A percentile compares a stretch with the other conserved stretches of the same genome.
Evolutionary conservation across 306 rosid genomes (phyloP).

Genomic region (Inga laurina): DNA sequence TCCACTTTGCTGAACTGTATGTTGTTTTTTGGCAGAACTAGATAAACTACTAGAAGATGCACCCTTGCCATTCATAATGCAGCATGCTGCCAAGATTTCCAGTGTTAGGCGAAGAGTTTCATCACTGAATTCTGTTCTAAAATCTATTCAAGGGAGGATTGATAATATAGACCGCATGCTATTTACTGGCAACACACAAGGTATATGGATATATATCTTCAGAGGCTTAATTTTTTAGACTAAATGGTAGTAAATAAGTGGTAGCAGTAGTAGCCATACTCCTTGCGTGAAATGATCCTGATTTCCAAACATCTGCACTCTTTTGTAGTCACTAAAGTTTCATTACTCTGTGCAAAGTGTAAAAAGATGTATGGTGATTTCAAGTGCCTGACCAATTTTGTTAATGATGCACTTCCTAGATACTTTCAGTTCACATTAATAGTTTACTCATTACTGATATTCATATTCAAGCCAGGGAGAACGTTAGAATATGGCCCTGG

Average conservation of each 20-base stretch:
- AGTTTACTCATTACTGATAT: not conserved
- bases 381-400: not conserved
- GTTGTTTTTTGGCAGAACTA: conserved; percentile 58
- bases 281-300: not conserved
- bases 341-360: conserved; percentile 3
- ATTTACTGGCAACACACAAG: conserved; percentile 42
- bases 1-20: conserved; percentile 27
- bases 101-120: conserved; percentile 72
- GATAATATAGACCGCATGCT: conserved; percentile 76
- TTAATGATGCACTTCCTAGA: not conserved
- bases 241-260: conserved; percentile 16
- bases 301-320: not conserved
- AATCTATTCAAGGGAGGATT: conserved; percentile 70
- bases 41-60: conserved; percentile 85
- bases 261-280: not conserved
- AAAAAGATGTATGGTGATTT: not conserved
- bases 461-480: conserved; percentile 13
- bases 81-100: conserved; percentile 74
- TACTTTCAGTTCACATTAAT: conserved; percentile 6
- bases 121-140: conserved; percentile 67
- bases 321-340: conserved; percentile 3
- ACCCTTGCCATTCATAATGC: conserved; percentile 71
- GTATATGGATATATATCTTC: conserved; percentile 37
- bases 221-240: conserved; percentile 20
- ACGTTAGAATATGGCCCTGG: conserved; percentile 20